These are phyloP conservation scores for Laetiporus sulphureus DNA, from an alignment of 1,284 basidiomycete genomes.

Conservation along the genomic window DNA sequence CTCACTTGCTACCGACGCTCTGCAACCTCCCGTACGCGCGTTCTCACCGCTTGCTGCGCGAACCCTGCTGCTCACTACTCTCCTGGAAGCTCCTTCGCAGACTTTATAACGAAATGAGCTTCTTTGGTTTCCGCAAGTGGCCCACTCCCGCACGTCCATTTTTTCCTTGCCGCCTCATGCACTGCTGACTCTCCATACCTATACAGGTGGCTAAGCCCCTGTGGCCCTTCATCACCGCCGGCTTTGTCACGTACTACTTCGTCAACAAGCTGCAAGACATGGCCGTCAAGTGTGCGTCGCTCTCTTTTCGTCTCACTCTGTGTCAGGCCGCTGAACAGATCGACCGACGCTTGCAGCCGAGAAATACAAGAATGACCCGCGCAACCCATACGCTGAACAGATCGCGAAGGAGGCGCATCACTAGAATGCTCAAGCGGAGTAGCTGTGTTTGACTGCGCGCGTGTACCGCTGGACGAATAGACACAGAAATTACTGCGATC, in stretches of 20 bases:
- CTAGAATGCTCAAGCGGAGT: constrained; percentile 11
- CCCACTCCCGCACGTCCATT: constrained; percentile 55
- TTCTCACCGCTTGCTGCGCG: background rate
- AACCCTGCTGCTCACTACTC: background rate
- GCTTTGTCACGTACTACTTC: constrained; percentile 56
- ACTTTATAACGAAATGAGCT: constrained; percentile 41
- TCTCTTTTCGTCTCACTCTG: constrained; percentile 1
- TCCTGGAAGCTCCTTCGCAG: background rate
- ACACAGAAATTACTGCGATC: too few relatives aligned
- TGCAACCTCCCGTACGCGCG: background rate
- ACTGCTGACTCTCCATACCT: background rate
- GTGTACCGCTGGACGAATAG: too few relatives aligned
- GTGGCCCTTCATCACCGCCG: constrained; percentile 71
- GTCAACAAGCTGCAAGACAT: constrained; percentile 57
- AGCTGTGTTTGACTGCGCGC: too few relatives aligned
- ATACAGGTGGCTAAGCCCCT: constrained; percentile 59
- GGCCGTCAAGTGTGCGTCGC: constrained; percentile 59
- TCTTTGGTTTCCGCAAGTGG: constrained; percentile 75
- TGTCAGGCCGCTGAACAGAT: background rate
- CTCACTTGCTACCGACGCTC: background rate
- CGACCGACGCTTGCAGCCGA: constrained; percentile 38
- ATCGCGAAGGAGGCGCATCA: constrained; percentile 50
- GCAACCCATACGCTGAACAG: constrained; percentile 74
- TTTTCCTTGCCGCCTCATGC: constrained; percentile 2
- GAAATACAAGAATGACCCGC: constrained; percentile 62